These are phyloP conservation scores for Solanum gandarillasii DNA, from an alignment of 257 asterid genomes.

Conservation along the genomic window DNA sequence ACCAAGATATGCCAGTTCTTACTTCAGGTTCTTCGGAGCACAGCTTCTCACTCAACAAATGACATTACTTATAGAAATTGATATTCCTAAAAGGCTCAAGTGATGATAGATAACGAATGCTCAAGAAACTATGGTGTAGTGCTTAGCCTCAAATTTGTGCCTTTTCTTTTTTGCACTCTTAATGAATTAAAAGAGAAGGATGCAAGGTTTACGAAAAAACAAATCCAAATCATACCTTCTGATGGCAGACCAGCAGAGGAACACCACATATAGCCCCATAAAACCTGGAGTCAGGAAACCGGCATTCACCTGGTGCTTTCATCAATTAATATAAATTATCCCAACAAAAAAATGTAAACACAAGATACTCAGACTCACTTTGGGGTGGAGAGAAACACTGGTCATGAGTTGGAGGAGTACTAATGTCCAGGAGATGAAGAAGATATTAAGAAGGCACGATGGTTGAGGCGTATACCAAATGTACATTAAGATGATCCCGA, in stretches of 20 bases:
- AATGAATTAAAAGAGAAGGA: not conserved
- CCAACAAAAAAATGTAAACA: not conserved
- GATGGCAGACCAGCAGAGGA: constrained; percentile 56
- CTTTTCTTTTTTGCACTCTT: not conserved
- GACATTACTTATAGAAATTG: not conserved
- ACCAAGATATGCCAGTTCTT: not conserved
- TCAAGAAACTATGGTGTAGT: not conserved
- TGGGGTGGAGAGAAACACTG: constrained; percentile 40
- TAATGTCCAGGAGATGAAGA: constrained; percentile 48
- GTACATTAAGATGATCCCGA: constrained; percentile 45
- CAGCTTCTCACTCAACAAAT: not conserved
- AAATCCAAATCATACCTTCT: constrained; percentile 18
- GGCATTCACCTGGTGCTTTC: constrained; percentile 25
- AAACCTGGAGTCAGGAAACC: constrained; percentile 40
- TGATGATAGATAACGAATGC: not conserved
- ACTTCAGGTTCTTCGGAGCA: not conserved
- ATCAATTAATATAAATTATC: not conserved
- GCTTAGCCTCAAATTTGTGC: not conserved
- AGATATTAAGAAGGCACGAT: constrained; percentile 38
- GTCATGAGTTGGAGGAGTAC: constrained; percentile 49
- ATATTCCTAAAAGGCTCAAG: not conserved
- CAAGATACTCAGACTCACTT: constrained; percentile 6
- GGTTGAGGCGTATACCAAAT: constrained; percentile 46
- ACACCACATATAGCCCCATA: constrained; percentile 45
- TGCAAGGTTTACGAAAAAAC: not conserved